Conservation (phyloP, 352 stramenopile genomes). For the Phytopythium helicoides region DNA sequence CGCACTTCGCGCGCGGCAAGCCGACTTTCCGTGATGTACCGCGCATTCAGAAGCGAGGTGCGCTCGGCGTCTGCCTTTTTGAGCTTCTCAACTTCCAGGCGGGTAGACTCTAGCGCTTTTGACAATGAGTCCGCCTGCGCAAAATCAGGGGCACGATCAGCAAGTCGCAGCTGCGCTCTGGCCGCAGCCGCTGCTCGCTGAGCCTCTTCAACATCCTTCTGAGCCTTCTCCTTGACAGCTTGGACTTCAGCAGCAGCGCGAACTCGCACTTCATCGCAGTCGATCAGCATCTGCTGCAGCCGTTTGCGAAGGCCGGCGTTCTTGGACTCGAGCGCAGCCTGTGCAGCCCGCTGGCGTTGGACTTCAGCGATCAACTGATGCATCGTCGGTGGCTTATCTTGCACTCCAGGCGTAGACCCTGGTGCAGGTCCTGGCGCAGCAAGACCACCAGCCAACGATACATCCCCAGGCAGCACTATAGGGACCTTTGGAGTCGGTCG, state of each 20-base stretch:
- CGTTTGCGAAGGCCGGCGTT: slow-evolving; percentile 63
- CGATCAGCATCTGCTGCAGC: slow-evolving; percentile 77
- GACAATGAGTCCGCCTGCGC: slow-evolving; percentile 45
- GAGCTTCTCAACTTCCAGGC: slow-evolving; percentile 48
- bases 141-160: slow-evolving; percentile 57
- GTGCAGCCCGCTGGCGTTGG: slow-evolving; percentile 53
- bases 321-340: slow-evolving; percentile 54
- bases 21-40: slow-evolving; percentile 51
- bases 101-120: slow-evolving; percentile 35
- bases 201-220: slow-evolving; percentile 43
- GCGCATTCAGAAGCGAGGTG: slow-evolving; percentile 32
- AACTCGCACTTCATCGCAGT: slow-evolving; percentile 69
- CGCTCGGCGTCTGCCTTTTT: slow-evolving; percentile 53
- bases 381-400: slow-evolving; percentile 22
- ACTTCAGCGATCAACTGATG: slow-evolving; percentile 55
- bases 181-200: slow-evolving; percentile 35
- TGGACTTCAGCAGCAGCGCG: slow-evolving; percentile 42
- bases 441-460: not conserved
- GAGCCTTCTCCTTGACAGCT: slow-evolving; percentile 47
- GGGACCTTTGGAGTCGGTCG: not conserved
- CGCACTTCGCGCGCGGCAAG: slow-evolving; percentile 52
- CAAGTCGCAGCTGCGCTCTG: slow-evolving; percentile 51
- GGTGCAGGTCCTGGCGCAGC: not conserved
- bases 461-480: not conserved
- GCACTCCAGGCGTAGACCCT: not conserved